Conservation (phyloP, 2,329 filamentous ascomycete species). For the Talaromyces sp. region DNA sequence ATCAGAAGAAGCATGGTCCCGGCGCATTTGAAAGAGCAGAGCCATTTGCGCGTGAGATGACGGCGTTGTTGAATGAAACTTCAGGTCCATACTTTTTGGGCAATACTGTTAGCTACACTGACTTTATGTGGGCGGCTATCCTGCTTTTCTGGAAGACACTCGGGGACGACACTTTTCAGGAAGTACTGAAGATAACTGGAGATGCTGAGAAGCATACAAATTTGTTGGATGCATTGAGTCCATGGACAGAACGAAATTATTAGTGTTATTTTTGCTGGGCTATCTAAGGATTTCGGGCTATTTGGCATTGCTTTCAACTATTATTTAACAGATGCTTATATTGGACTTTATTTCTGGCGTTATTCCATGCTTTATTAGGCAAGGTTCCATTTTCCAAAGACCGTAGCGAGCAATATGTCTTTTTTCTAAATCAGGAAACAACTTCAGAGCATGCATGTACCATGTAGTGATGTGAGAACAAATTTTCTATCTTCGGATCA, state of each 20-base stretch:
- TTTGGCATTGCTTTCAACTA: neutral
- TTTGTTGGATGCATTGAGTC: constrained; percentile 18
- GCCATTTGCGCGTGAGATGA: constrained; percentile 35
- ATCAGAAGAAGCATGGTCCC: constrained; percentile 49
- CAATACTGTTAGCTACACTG: constrained; percentile 53
- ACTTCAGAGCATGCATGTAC: neutral
- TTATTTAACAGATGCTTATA: too few species aligned
- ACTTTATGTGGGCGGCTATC: constrained; percentile 55
- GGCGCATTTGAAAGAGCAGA: constrained; percentile 49
- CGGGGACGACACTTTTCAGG: constrained; percentile 40
- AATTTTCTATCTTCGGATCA: neutral
- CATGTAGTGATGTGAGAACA: neutral
- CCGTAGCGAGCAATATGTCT: neutral
- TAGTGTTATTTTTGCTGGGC: neutral
- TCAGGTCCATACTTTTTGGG: constrained; percentile 60
- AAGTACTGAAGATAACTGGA: constrained; percentile 30
- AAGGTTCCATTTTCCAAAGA: neutral
- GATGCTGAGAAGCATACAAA: constrained; percentile 21
- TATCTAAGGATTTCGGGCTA: neutral
- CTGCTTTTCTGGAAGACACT: constrained; percentile 46
- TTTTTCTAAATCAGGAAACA: neutral
- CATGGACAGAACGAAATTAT: constrained; percentile 3
- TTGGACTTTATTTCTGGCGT: neutral
- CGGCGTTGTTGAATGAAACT: constrained; percentile 53
- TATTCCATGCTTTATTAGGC: neutral